Evolutionary conservation across 2,329 filamentous ascomycete species (phyloP), one percentile per base, ranked within the genome.

Genomic region (Hirsutella rhossiliensis): DNA sequence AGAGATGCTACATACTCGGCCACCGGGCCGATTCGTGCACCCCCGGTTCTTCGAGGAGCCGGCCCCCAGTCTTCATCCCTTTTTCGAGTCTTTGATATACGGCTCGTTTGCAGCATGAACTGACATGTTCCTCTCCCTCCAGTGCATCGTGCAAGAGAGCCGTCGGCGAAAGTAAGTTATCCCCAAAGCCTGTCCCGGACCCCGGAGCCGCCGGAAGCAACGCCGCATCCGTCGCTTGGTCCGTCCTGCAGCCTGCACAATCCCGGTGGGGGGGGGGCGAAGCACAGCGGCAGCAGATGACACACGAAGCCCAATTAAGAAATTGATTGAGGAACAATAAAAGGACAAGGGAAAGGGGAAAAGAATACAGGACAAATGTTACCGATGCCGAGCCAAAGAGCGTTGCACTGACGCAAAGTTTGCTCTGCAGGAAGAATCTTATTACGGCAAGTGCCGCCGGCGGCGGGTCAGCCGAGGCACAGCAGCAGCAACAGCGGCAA

Each of bases 151-250:
- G 20, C 81, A 82, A 51, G 81, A 94, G 63, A 90, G 85, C 68
- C 86, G 87, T 54, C 79, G 88, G 56, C 82, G 87, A 73, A 87
- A 86, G 83, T 88, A 65, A 77, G 82, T 79, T 38, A 30, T 45
- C 38, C 18, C 40, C 19, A 39, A 23, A 23, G 7, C 23, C 23
- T 45, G 40, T 32, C 32, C 36, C 42, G 27, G 36, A 41, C 40
- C 23, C 44, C 41, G 43, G 44, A 29, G 36, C 19, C 34, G 41
- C 38, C 44, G 41, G 45, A 41, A 28, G 8, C n/a, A 15, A n/a
- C 13, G n/a, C 34, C 34, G 43, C 18, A 36, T 36, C 18, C 34
- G n/a, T 36, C 34, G n/a, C 15, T 4, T 17, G 34, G 23, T 7
- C 23, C 23, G 23, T 23, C 23, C 23, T 7, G 15, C 34, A 36